Percentiles rank a stretch among this genome's conserved stretches.
phyloP scores from a whole-genome alignment of 345 rosid species.

The Eucalyptus decipiens region DNA sequence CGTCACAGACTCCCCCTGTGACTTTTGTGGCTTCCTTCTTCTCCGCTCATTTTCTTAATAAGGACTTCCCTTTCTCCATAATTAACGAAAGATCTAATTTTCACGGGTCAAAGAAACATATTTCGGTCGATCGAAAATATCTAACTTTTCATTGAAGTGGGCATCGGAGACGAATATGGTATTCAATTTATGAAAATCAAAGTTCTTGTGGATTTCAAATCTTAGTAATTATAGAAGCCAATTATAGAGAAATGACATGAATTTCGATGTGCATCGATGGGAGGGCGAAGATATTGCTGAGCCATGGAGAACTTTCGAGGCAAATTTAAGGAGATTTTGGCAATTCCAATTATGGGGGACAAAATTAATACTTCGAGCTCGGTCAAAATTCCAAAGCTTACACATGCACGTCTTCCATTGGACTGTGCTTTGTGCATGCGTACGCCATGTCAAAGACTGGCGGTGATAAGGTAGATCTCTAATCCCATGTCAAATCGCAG shows the following conservation, averaged over 20 bases:
- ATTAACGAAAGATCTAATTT: background rate
- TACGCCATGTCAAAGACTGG: background rate
- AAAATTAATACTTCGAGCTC: background rate
- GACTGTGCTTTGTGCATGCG: no score
- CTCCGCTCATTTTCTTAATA: fast-evolving
- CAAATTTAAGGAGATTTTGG: background rate
- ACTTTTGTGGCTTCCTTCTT: background rate
- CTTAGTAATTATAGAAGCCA: background rate
- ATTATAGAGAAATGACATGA: background rate
- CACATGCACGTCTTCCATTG: constrained; percentile 4
- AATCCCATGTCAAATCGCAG: background rate
- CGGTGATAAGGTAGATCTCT: background rate
- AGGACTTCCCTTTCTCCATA: background rate
- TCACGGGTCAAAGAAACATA: fast-evolving
- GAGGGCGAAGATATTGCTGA: background rate
- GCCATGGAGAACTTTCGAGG: background rate
- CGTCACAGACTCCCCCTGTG: background rate
- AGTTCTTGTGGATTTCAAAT: background rate
- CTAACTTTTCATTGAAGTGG: background rate
- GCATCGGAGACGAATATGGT: background rate
- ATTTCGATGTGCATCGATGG: background rate
- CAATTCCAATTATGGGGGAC: background rate
- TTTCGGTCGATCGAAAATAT: background rate
- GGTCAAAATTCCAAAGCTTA: background rate
- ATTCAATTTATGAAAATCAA: no score